These are phyloP conservation scores for Catharanthus roseus DNA, from an alignment of 257 asterid species.

Conservation along the genomic window DNA sequence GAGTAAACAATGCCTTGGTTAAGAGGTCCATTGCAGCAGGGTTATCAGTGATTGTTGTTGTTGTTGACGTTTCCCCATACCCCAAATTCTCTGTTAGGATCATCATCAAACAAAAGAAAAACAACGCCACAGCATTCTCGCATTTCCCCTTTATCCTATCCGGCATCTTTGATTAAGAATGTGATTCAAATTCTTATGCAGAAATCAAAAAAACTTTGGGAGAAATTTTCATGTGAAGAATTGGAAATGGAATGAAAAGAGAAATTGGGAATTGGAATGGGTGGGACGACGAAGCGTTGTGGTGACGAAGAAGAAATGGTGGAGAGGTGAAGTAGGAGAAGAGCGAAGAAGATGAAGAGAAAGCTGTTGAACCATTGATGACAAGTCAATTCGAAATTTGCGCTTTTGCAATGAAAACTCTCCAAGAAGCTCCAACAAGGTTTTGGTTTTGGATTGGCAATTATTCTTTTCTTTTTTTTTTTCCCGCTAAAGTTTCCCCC, in stretches of 20 bases:
- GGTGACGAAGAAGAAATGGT: conserved; percentile 68
- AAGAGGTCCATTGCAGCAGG: conserved; percentile 46
- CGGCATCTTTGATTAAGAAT: neutral
- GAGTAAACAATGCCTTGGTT: conserved; percentile 40
- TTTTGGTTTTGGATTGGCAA: too few species aligned
- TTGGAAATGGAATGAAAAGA: neutral
- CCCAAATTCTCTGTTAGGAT: neutral
- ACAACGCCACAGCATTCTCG: neutral
- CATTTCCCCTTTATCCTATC: neutral
- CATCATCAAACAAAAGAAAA: neutral
- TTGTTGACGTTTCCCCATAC: neutral
- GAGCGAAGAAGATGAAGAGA: conserved; percentile 18
- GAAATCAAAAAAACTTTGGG: neutral
- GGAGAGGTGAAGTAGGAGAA: conserved; percentile 51
- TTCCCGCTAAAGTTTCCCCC: too few species aligned
- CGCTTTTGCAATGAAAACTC: neutral
- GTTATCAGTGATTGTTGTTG: conserved; percentile 12
- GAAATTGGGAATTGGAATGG: conserved; percentile 10
- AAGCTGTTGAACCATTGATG: neutral
- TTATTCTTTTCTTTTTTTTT: too few species aligned
- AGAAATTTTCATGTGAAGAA: conserved; percentile 1
- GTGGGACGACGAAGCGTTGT: conserved; percentile 12
- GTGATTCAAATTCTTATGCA: neutral
- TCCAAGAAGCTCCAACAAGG: neutral
- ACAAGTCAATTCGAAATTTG: neutral